Evolutionary conservation across 371 early-diverging fungal genomes (phyloP), one percentile per base, ranked within the genome.

Genomic region (Apophysomyces variabilis): DNA sequence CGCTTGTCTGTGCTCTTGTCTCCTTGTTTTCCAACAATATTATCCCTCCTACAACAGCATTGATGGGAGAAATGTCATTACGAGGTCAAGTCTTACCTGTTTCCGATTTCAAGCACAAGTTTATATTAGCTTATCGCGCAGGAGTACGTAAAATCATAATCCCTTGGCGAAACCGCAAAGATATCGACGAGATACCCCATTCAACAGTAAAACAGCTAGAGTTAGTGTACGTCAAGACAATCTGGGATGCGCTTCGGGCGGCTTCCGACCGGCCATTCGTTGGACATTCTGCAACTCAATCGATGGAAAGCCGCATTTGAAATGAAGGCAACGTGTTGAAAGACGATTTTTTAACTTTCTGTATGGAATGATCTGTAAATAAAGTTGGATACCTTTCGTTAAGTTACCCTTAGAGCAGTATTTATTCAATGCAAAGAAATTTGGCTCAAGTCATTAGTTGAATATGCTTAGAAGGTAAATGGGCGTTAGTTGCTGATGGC

Each of bases 51-150:
- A 82, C 82, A 5, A 85, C 87, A 0, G 92, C 91, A 7, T 92
- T 94, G 91, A 94, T 94, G 5, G 96, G 96, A 32, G 96, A 96
- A 74, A 86, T 96, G 18, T 92, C 94, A 0, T 77, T 95, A 12
- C 86, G 92, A 5, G 96, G 96, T 0, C 82, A 87, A 47, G 94
- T 96, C 3, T 77, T 93, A 39, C 94, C 94, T 16, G 93, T 96
- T 3, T 93, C 94, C 0, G 94, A 94, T 4, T 88, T 95, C 72
- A 92, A 92, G 73, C 94, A 95, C 71, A 94, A 94, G 72, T 86
- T 93, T 18, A 84, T 93, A 13, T 92, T 94, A 1, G 95, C 95
- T 1, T 93, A 94, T 70, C 87, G 93, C 4, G 90, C 90, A 13
- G 92, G 93, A 18, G 84, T 95, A 12, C 78, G 75, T 45, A 86